Evolutionary conservation across 2,329 filamentous ascomycete species (phyloP).

Genomic region (Aspergillus latus): DNA sequence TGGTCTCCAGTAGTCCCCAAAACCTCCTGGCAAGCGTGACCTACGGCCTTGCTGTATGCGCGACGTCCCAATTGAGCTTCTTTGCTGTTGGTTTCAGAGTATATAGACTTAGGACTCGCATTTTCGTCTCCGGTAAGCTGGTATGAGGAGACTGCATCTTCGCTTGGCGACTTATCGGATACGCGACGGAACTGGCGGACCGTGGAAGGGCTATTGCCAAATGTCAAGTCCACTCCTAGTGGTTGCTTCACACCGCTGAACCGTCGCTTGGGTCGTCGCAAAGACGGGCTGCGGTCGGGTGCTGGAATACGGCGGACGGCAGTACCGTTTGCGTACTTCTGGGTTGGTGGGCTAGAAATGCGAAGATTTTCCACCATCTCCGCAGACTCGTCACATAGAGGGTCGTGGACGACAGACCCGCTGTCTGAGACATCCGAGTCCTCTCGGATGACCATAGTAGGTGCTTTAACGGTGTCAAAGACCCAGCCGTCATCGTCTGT

Average conservation of each 20-base stretch:
- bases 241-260: slow-evolving; percentile 67
- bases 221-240: slow-evolving; percentile 84
- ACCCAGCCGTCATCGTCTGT: slow-evolving; percentile 85
- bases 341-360: slow-evolving; percentile 47
- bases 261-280: slow-evolving; percentile 43
- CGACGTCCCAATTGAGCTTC: slow-evolving; percentile 80
- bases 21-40: slow-evolving; percentile 79
- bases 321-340: slow-evolving; percentile 58
- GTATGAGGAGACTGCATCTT: slow-evolving; percentile 26
- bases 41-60: slow-evolving; percentile 76
- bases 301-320: slow-evolving; percentile 53
- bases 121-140: slow-evolving; percentile 42
- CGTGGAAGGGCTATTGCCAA: slow-evolving; percentile 89
- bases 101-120: slow-evolving; percentile 35
- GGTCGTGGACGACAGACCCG: slow-evolving; percentile 41
- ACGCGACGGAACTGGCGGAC: slow-evolving; percentile 89
- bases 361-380: slow-evolving; percentile 42
- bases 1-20: slow-evolving; percentile 73
- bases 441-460: slow-evolving; percentile 60
- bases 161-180: slow-evolving; percentile 61
- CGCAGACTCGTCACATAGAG: slow-evolving; percentile 38
- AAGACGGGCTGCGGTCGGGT: slow-evolving; percentile 46
- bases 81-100: slow-evolving; percentile 57
- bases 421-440: slow-evolving; percentile 51
- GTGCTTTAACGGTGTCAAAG: slow-evolving; percentile 84